Conservation (phyloP, 129 eudicot species). For the Arctium lappa region DNA sequence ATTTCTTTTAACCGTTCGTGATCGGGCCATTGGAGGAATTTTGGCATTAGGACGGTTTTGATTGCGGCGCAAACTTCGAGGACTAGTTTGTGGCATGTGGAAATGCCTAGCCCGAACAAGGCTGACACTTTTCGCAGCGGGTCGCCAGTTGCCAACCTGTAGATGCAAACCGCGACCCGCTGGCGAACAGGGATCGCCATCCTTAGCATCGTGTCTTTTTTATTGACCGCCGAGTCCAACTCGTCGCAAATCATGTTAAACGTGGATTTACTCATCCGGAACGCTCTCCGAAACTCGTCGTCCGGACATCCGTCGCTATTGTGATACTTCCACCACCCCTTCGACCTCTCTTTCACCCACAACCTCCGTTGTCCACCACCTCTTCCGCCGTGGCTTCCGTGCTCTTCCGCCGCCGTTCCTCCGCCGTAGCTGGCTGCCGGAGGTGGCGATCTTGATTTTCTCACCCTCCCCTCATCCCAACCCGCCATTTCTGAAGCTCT, state of each 20-base stretch:
- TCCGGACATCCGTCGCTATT: constrained; percentile 55
- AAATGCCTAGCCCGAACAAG: constrained; percentile 67
- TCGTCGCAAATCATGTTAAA: constrained; percentile 59
- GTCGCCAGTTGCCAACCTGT: constrained; percentile 76
- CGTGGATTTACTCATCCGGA: constrained; percentile 61
- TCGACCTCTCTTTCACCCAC: constrained; percentile 79
- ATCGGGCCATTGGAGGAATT: constrained; percentile 68
- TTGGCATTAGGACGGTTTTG: constrained; percentile 53
- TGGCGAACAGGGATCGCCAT: constrained; percentile 74
- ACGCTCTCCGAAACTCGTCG: constrained; percentile 54
- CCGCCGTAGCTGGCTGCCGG: constrained; percentile 2
- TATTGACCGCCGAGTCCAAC: constrained; percentile 49
- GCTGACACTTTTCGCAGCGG: constrained; percentile 62
- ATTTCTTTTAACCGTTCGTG: constrained; percentile 30
- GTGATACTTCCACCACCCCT: constrained; percentile 81
- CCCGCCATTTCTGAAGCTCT: constrained; percentile 3
- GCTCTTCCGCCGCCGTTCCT: background rate
- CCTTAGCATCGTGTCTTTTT: constrained; percentile 68
- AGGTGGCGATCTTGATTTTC: constrained; percentile 8
- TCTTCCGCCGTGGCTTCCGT: background rate
- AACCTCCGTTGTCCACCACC: constrained; percentile 44
- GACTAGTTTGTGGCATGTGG: constrained; percentile 80
- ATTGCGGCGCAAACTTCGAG: constrained; percentile 75
- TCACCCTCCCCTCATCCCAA: constrained; percentile 17
- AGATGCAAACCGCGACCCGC: constrained; percentile 77